Evolutionary conservation across 2,329 filamentous ascomycete genomes (phyloP).

Genomic region (Cercospora sp.): DNA sequence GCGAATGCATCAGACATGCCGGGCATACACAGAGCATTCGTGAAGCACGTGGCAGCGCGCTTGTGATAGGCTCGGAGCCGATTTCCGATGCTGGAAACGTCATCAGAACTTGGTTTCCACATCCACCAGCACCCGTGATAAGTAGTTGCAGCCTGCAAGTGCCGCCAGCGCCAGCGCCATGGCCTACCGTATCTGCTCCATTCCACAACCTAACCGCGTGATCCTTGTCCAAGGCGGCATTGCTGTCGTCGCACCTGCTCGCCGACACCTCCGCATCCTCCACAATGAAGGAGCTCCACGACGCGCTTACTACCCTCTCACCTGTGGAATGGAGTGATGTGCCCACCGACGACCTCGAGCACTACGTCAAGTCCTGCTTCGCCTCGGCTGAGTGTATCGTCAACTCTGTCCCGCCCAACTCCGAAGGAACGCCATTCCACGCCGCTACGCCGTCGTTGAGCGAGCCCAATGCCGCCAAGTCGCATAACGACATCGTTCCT

Average conservation of each 20-base stretch:
- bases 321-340: constrained; percentile 50
- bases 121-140: not conserved
- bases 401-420: constrained; percentile 70
- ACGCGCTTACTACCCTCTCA: constrained; percentile 47
- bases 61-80: not conserved
- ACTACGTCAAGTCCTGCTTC: constrained; percentile 46
- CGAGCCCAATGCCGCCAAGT: constrained; percentile 54
- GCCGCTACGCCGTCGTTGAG: constrained; percentile 58
- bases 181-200: not conserved
- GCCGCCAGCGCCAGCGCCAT: not conserved
- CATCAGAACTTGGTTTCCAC: not conserved
- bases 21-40: not conserved
- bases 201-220: not conserved
- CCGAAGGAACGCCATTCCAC: constrained; percentile 48
- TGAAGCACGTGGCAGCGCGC: not conserved
- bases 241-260: not conserved
- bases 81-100: not conserved
- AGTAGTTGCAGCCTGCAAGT: not conserved
- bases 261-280: not conserved
- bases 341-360: constrained; percentile 44
- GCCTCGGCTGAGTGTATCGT: constrained; percentile 67
- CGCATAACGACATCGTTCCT: constrained; percentile 54
- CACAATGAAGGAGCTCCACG: constrained; percentile 47
- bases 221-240: not conserved
- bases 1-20: not conserved